Conservation (phyloP, 257 asterid species). For the Scutellaria baicalensis region DNA sequence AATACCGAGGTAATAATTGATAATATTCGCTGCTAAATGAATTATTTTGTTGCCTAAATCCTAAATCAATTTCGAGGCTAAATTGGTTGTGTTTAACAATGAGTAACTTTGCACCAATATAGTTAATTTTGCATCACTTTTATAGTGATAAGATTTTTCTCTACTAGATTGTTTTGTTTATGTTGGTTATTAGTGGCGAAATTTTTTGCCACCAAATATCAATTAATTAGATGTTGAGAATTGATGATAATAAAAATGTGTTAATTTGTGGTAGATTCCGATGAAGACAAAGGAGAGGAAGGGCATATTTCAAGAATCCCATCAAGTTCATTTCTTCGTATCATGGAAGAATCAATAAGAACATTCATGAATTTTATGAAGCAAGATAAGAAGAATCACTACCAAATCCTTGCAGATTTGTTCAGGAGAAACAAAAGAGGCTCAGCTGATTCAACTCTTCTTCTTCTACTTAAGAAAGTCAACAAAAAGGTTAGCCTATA, state of each 20-base stretch:
- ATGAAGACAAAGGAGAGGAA: slow-evolving; percentile 41
- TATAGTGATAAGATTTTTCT: not conserved
- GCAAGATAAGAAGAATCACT: slow-evolving; percentile 64
- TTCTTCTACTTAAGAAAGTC: slow-evolving; percentile 55
- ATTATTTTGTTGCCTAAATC: too few species aligned
- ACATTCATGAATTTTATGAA: slow-evolving; percentile 82
- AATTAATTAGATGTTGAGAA: too few species aligned
- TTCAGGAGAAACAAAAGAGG: slow-evolving; percentile 51
- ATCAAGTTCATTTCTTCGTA: slow-evolving; percentile 55
- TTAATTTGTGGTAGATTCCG: slow-evolving; percentile 33
- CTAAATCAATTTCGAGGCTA: too few species aligned
- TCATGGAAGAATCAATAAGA: slow-evolving; percentile 75
- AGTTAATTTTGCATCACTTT: too few species aligned
- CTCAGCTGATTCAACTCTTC: slow-evolving; percentile 58
- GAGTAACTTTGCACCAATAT: too few species aligned
- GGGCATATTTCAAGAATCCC: slow-evolving; percentile 57
- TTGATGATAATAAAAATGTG: too few species aligned
- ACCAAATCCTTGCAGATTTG: slow-evolving; percentile 48
- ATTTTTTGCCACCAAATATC: too few species aligned
- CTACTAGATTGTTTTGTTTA: not conserved
- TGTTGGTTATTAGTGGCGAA: too few species aligned
- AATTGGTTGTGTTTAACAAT: too few species aligned
- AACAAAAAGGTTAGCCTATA: slow-evolving; percentile 49
- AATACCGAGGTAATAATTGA: slow-evolving; percentile 68
- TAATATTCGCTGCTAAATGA: not conserved